These are phyloP conservation scores for Dendrobium chrysotoxum DNA, from an alignment of 106 monocot genomes.

Conservation along the genomic window DNA sequence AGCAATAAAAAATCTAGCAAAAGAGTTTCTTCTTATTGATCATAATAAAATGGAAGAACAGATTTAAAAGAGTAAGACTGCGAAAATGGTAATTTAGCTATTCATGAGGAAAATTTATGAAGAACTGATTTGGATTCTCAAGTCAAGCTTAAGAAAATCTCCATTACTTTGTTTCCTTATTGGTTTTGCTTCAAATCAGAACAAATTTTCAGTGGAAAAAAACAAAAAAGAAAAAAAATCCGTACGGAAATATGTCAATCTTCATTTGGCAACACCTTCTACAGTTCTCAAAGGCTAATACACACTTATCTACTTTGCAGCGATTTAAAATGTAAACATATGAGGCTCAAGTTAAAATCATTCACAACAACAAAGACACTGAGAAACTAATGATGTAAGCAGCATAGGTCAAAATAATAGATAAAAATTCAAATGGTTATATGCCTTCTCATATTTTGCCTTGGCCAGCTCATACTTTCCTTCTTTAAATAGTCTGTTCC, in stretches of 20 bases:
- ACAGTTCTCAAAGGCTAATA: not conserved
- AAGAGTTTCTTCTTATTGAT: not conserved
- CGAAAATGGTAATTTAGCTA: not conserved
- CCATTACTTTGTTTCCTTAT: not conserved
- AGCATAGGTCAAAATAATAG: not conserved
- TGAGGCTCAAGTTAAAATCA: not conserved
- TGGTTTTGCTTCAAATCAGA: not conserved
- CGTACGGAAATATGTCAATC: not conserved
- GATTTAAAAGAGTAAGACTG: not conserved
- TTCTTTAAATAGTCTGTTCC: conserved; percentile 95
- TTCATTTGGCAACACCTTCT: not conserved
- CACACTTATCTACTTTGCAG: not conserved
- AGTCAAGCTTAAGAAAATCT: not conserved
- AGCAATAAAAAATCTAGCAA: not conserved
- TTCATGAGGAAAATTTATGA: not conserved
- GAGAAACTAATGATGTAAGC: not conserved
- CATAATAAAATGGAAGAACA: not conserved
- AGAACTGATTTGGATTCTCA: not conserved
- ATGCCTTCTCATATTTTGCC: conserved; percentile 92
- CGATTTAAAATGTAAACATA: not conserved
- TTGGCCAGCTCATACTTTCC: conserved; percentile 96
- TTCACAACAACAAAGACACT: not conserved
- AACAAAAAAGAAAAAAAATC: not conserved
- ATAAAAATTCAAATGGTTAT: not conserved
- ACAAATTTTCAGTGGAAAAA: not conserved